phyloP scores from a whole-genome alignment of 2,329 filamentous ascomycete genomes.

The Fusarium coffeatum region DNA sequence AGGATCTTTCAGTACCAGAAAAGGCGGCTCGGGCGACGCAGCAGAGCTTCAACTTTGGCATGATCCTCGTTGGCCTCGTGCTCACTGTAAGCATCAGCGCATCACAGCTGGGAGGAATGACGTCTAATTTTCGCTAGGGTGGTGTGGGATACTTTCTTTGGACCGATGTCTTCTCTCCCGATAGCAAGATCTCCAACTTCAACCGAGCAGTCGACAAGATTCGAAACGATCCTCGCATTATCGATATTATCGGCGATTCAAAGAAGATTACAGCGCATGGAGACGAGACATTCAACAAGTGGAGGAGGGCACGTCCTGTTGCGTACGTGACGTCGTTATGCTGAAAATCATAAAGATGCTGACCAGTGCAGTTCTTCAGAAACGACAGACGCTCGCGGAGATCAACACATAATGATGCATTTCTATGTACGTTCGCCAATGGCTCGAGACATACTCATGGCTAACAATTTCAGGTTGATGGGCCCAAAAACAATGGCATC shows the following conservation, averaged over 20 bases:
- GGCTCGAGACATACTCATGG: background rate
- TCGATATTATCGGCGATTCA: slow-evolving; percentile 78
- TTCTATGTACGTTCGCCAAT: slow-evolving; percentile 73
- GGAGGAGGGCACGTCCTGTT: slow-evolving; percentile 75
- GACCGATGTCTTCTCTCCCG: slow-evolving; percentile 83
- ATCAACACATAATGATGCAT: slow-evolving; percentile 84
- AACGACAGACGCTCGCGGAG: slow-evolving; percentile 77
- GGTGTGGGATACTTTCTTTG: slow-evolving; percentile 84
- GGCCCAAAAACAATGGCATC: slow-evolving; percentile 77
- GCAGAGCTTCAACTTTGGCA: slow-evolving; percentile 87
- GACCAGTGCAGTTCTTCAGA: slow-evolving; percentile 67
- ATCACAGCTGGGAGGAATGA: background rate
- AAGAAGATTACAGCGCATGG: slow-evolving; percentile 84
- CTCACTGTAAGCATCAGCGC: slow-evolving; percentile 71
- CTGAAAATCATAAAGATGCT: slow-evolving; percentile 34
- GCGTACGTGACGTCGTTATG: slow-evolving; percentile 55
- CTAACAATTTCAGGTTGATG: slow-evolving; percentile 71
- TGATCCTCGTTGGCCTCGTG: slow-evolving; percentile 79
- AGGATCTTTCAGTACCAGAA: slow-evolving; percentile 77
- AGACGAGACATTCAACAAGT: slow-evolving; percentile 83
- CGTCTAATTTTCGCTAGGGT: slow-evolving; percentile 60
- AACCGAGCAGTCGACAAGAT: slow-evolving; percentile 86
- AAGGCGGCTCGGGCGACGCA: slow-evolving; percentile 88
- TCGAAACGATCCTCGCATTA: slow-evolving; percentile 76
- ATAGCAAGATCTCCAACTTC: slow-evolving; percentile 89